Evolutionary conservation across 495 filamentous ascomycete species (phyloP).

Genomic region (Oidiodendron maius): DNA sequence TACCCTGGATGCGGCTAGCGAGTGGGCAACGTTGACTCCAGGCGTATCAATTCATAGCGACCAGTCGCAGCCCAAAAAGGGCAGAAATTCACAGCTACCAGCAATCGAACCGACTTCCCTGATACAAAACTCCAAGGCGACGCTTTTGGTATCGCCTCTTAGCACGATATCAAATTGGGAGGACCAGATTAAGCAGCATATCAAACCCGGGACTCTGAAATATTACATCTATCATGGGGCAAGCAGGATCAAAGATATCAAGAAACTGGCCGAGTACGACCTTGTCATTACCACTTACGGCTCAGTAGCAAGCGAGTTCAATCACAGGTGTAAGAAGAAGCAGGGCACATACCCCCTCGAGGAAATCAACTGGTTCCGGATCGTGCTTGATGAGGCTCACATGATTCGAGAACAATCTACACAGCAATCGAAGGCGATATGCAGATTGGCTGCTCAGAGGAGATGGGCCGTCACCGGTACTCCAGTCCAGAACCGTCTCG

Average conservation of each 20-base stretch:
- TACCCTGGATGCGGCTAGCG: conserved; percentile 50
- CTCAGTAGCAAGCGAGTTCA: conserved; percentile 74
- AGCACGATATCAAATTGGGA: conserved; percentile 92
- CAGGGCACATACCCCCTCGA: conserved; percentile 59
- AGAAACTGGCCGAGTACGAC: conserved; percentile 66
- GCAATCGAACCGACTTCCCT: conserved; percentile 31
- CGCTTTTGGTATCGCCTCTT: conserved; percentile 84
- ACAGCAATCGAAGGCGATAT: conserved; percentile 74
- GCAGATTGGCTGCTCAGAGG: conserved; percentile 70
- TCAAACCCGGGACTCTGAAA: conserved; percentile 50
- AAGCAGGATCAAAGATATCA: conserved; percentile 59
- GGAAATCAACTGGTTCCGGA: conserved; percentile 84
- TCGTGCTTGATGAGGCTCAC: conserved; percentile 94
- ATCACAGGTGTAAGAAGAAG: conserved; percentile 50
- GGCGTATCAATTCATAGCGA: conserved; percentile 22
- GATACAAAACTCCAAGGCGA: conserved; percentile 65
- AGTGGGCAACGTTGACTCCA: conserved; percentile 45
- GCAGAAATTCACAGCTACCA: conserved; percentile 14
- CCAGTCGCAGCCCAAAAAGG: conserved; percentile 11
- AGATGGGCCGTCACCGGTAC: conserved; percentile 96
- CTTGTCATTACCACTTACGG: conserved; percentile 89
- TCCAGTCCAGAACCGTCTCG: conserved; percentile 84
- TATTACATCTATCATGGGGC: conserved; percentile 83
- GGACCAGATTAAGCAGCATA: conserved; percentile 77
- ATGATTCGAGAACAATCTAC: conserved; percentile 82